Evolutionary conservation across 2,329 filamentous ascomycete species (phyloP).

Genomic region (Conoideocrella luteorostrata): DNA sequence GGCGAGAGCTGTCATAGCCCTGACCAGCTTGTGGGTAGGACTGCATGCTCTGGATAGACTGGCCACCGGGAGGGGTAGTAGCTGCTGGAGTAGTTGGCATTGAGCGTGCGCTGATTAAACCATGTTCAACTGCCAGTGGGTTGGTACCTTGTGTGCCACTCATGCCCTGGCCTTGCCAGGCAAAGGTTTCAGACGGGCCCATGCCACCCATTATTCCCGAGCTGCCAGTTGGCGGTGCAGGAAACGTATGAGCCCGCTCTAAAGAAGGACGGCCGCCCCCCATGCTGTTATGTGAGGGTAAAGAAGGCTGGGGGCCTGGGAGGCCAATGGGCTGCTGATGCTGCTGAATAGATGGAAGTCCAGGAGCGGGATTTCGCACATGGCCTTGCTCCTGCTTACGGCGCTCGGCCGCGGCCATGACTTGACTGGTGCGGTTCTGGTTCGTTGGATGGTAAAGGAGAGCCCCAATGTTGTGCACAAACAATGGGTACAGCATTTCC

Average conservation of each 20-base stretch:
- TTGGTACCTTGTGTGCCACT: slow-evolving; percentile 56
- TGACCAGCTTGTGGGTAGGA: slow-evolving; percentile 64
- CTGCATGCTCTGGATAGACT: slow-evolving; percentile 66
- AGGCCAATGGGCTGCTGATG: slow-evolving; percentile 59
- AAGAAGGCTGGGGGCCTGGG: slow-evolving; percentile 46
- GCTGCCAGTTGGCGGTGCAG: slow-evolving; percentile 88
- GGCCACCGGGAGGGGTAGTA: slow-evolving; percentile 76
- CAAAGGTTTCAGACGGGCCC: slow-evolving; percentile 69
- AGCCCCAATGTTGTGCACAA: slow-evolving; percentile 94
- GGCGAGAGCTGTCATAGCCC: slow-evolving; percentile 69
- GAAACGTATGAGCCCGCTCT: slow-evolving; percentile 86
- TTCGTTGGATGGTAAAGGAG: slow-evolving; percentile 92
- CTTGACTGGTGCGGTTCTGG: slow-evolving; percentile 71
- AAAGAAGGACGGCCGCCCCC: slow-evolving; percentile 64
- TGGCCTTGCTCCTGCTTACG: slow-evolving; percentile 65
- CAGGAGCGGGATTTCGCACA: slow-evolving; percentile 53
- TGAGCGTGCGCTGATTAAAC: slow-evolving; percentile 70
- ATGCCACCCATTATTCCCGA: slow-evolving; percentile 74
- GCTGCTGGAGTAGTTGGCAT: slow-evolving; percentile 89
- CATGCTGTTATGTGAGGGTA: slow-evolving; percentile 63
- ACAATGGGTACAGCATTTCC: slow-evolving; percentile 87
- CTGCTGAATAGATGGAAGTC: slow-evolving; percentile 63
- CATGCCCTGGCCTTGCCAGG: slow-evolving; percentile 65
- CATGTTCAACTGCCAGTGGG: slow-evolving; percentile 73
- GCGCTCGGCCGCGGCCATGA: slow-evolving; percentile 78